These are phyloP conservation scores for slime mould (Dictyostelium discoideum) DNA, from an alignment of 78 protist genomes.

Conservation along the genomic window dicty_2.7 NC_007088.5:5225501-5226000, in stretches of 20 bases:
- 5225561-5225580: neutral
- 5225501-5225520: too few relatives aligned
- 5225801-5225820: too few relatives aligned
- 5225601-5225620: too few relatives aligned
- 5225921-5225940: too few relatives aligned
- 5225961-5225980: neutral
- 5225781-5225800: too few relatives aligned
- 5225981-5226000: neutral
- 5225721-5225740: too few relatives aligned
- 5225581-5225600: neutral
- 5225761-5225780: neutral
- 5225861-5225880: too few relatives aligned
- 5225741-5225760: neutral
- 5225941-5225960: neutral
- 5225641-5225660: neutral
- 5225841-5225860: neutral
- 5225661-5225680: neutral
- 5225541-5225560: neutral
- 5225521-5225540: too few relatives aligned
- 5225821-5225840: too few relatives aligned
- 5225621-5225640: neutral
- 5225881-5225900: too few relatives aligned
- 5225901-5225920: neutral
- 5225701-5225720: too few relatives aligned
- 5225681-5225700: too few relatives aligned